Conservation (phyloP, 1,139 yeast species). For the Chernovozyma aurita region DNA sequence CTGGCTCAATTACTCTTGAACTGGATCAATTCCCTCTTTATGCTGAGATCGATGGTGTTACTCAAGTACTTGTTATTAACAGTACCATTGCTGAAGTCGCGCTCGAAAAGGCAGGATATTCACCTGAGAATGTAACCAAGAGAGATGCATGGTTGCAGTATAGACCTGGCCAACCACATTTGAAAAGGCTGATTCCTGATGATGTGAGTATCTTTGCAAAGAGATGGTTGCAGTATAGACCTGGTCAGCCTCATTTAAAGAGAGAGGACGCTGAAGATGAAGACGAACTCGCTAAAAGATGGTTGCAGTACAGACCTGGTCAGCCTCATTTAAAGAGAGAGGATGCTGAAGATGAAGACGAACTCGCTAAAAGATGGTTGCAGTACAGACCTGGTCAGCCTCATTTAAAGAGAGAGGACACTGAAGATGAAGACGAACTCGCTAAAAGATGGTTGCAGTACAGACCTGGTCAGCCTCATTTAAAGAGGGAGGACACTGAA, state of each 20-base stretch:
- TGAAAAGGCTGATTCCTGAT: conserved; percentile 4
- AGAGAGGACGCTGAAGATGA: conserved; percentile 5
- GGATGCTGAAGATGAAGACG: too few relatives aligned
- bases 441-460: too few relatives aligned
- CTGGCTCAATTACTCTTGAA: background rate
- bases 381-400: too few relatives aligned
- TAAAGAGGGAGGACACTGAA: too few relatives aligned
- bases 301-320: background rate
- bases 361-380: too few relatives aligned
- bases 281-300: conserved; percentile 1
- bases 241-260: conserved; percentile 4
- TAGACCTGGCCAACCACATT: conserved; percentile 1
- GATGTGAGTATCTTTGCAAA: conserved; percentile 1
- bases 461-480: too few relatives aligned
- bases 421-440: too few relatives aligned
- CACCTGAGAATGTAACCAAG: conserved; percentile 1
- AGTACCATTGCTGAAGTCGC: conserved; percentile 4
- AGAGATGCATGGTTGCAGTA: conserved; percentile 1
- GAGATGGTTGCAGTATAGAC: conserved; percentile 1
- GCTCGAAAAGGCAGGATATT: background rate
- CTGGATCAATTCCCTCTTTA: conserved; percentile 1
- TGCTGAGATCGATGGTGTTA: conserved; percentile 1
- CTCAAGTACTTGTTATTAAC: conserved; percentile 1
- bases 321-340: conserved; percentile 3
- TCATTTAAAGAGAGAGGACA: too few relatives aligned